Evolutionary conservation across 2,329 filamentous ascomycete genomes (phyloP), one percentile per base, ranked within the genome.

Genomic region (Neofusicoccum cordaticola): DNA sequence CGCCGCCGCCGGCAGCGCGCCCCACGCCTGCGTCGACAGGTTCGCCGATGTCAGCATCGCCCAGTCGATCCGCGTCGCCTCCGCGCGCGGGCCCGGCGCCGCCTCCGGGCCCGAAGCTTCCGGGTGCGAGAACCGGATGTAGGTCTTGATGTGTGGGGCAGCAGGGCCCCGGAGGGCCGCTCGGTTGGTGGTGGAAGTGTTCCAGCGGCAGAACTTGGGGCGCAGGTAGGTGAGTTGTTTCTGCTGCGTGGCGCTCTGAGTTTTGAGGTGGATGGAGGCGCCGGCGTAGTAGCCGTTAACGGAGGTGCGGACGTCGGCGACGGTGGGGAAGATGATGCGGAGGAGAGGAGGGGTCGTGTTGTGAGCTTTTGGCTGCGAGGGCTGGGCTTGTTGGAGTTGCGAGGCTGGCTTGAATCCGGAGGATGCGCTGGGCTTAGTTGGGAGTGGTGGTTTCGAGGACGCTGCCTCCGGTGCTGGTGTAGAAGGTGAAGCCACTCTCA

Each of bases 1-100:
- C 11, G 4, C 17, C 6, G n/a, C 50, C 9, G 35, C n/a, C 7
- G 74, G 75, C 2, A 84, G 81, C 42, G 90, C 87, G 1, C 93
- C 93, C 93, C 93, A 97, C 0, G 93, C 93, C 76, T 96, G 92
- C 67, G 89, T 94, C 1, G 91, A 95, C 2, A 97, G 75, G 69
- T 96, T 97, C n/a, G 93, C 92, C n/a, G 91, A 95, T 0, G 92
- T 96, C 2, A 96, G 75, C 68, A 97, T 82, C 1, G 91, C 92
- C 93, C 93, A 97, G 72, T 95, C 90, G 44, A 96, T 88, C 0
- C 78, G 76, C 1, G 71, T 73, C 17, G 79, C 71, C n/a, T 74
- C 35, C 0, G 61, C 39, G 57, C 81, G 74, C 22, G 13, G 17
- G 5, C 13, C 39, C 8, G 2, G 11, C 27, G 27, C 27, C 5